Evolutionary conservation across 2,329 filamentous ascomycete genomes (phyloP).

Genomic region (Ploettnerulaceae sp.): DNA sequence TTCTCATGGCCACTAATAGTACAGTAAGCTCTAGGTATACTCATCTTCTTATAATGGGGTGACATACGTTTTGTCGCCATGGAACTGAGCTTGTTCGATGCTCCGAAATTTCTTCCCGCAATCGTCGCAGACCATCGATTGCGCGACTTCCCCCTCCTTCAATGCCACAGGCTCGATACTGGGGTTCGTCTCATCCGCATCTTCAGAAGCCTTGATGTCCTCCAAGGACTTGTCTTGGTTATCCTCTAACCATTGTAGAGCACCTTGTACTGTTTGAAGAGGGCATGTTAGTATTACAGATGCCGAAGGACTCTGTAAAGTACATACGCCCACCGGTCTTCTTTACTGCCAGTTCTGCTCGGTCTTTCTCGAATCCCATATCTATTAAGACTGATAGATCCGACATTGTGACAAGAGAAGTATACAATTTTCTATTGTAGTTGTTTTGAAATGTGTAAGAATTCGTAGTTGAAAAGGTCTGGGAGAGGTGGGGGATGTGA

Average conservation of each 20-base stretch:
- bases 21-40: constrained; percentile 10
- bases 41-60: neutral
- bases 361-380: constrained; percentile 78
- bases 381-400: constrained; percentile 59
- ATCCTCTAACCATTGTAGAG: constrained; percentile 90
- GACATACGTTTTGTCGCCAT: constrained; percentile 73
- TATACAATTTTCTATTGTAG: neutral
- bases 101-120: constrained; percentile 88
- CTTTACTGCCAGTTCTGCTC: constrained; percentile 78
- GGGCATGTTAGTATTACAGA: constrained; percentile 13
- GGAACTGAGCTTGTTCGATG: constrained; percentile 77
- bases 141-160: constrained; percentile 64
- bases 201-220: constrained; percentile 57
- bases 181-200: constrained; percentile 46
- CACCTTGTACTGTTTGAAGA: constrained; percentile 70
- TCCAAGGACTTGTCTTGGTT: constrained; percentile 86
- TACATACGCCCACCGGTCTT: constrained; percentile 71
- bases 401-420: constrained; percentile 43
- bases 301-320: neutral
- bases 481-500: neutral
- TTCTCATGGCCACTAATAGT: constrained; percentile 70
- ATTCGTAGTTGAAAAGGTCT: no score
- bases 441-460: neutral
- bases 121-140: constrained; percentile 87
- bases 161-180: constrained; percentile 59